phyloP scores from a whole-genome alignment of 805 yeast genomes.

The Myxozyma geophila region DNA sequence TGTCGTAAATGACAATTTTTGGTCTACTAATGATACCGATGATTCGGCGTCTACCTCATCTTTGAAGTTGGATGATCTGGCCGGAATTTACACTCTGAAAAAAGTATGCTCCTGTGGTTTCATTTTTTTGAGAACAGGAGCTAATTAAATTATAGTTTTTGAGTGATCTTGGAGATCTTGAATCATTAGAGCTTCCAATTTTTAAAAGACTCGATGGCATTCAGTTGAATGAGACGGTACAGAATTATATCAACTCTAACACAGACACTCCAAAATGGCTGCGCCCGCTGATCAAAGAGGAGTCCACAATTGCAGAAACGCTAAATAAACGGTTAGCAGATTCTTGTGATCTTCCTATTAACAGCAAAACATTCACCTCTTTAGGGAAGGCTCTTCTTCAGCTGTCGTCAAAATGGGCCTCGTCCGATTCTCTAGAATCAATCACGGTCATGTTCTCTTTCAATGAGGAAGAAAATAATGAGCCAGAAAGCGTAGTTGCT shows the following conservation, averaged over 20 bases:
- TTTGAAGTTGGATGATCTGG: constrained; percentile 27
- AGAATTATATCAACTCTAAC: constrained; percentile 11
- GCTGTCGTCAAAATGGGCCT: constrained; percentile 7
- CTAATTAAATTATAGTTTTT: constrained; percentile 6
- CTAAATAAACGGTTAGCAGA: constrained; percentile 9
- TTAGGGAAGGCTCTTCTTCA: constrained; percentile 18
- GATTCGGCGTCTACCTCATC: constrained; percentile 8
- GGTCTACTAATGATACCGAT: constrained; percentile 9
- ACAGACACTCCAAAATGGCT: constrained; percentile 24
- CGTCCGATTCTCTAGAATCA: constrained; percentile 4
- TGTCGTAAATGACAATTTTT: constrained; percentile 13
- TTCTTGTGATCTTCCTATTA: constrained; percentile 1
- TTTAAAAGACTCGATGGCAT: constrained; percentile 11
- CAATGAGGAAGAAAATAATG: not conserved
- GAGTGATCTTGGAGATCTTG: constrained; percentile 18
- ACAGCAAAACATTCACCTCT: constrained; percentile 21
- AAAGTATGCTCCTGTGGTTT: not conserved
- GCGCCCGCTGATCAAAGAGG: constrained; percentile 10
- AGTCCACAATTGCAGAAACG: constrained; percentile 5
- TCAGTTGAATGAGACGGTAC: constrained; percentile 12
- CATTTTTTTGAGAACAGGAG: not conserved
- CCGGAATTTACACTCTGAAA: constrained; percentile 22
- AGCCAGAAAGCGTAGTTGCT: not conserved
- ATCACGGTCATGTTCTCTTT: constrained; percentile 10
- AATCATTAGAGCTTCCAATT: constrained; percentile 18